Percentiles rank a stretch among this genome's conserved stretches.
Evolutionary conservation across 306 rosid genomes (phyloP).

Genomic region (Ziziphus jujuba): DNA sequence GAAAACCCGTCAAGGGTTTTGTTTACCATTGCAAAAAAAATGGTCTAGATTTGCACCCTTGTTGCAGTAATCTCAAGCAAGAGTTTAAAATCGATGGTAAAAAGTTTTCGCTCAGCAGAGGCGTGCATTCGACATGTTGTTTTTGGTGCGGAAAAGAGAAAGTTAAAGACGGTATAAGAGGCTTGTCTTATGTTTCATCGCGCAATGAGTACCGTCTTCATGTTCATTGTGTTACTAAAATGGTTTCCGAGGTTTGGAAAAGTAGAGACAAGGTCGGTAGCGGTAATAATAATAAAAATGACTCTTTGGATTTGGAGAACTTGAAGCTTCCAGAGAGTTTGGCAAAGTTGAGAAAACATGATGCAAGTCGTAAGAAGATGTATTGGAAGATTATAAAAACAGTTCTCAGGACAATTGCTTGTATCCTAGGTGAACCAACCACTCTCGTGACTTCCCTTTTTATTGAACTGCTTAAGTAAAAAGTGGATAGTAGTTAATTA

Average conservation of each 20-base stretch:
- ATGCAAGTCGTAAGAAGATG: background rate
- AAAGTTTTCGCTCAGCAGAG: background rate
- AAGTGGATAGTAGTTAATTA: too few species aligned
- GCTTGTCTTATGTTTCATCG: constrained; percentile 27
- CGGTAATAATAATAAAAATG: background rate
- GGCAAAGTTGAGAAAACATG: background rate
- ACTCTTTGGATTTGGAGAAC: constrained; percentile 1
- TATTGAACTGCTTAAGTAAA: too few species aligned
- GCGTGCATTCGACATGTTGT: background rate
- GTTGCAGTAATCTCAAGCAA: background rate
- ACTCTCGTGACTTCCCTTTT: background rate
- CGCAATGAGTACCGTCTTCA: constrained; percentile 9
- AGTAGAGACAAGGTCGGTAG: background rate
- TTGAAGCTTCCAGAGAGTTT: background rate
- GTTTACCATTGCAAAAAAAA: constrained; percentile 7
- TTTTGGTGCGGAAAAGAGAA: constrained; percentile 13
- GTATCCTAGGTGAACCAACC: constrained; percentile 19
- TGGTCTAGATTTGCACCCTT: constrained; percentile 14
- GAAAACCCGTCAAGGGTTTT: constrained; percentile 7
- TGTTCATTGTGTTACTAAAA: constrained; percentile 24
- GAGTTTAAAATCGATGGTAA: background rate
- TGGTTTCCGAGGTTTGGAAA: constrained; percentile 9
- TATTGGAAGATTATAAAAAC: constrained; percentile 1
- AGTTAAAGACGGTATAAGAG: background rate
- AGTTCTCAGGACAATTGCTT: background rate